Evolutionary conservation across 495 filamentous ascomycete genomes (phyloP).

Genomic region (Tetracladium marchalianum): DNA sequence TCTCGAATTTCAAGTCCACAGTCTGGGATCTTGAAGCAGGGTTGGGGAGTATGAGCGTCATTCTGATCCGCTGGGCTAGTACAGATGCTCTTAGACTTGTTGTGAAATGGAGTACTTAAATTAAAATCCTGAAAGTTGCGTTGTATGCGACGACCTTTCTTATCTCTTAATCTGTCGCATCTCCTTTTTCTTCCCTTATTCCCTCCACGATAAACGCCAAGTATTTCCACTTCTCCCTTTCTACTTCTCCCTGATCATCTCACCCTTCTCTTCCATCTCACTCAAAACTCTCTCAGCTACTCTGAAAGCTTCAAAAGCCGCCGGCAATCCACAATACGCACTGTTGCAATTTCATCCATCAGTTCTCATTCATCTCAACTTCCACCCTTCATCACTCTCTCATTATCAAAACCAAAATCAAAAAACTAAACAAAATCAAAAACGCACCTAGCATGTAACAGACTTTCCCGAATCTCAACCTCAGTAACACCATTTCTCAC

Average conservation of each 20-base stretch:
- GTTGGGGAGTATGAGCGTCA: no score
- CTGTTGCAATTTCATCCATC: background rate
- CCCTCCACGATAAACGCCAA: no score
- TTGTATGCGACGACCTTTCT: no score
- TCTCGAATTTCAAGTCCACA: no score
- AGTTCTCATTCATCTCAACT: background rate
- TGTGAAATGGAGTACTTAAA: no score
- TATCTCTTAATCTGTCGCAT: no score
- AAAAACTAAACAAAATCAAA: background rate
- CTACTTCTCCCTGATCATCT: conserved; percentile 1
- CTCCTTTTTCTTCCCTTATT: no score
- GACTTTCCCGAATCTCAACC: conserved; percentile 41
- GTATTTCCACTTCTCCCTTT: no score
- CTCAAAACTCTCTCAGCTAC: conserved; percentile 20
- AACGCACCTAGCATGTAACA: conserved; percentile 33
- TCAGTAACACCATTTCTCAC: conserved; percentile 37
- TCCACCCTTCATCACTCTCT: background rate
- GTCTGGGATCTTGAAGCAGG: no score
- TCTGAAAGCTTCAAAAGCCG: conserved; percentile 19
- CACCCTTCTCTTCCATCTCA: conserved; percentile 24
- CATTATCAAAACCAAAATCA: background rate
- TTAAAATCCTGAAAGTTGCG: no score
- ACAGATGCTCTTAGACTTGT: no score
- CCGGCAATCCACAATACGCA: conserved; percentile 20
- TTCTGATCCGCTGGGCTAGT: no score